Base-by-base conservation (phyloP, 768 basidiomycete species). In the Termitomyces sp. region DNA sequence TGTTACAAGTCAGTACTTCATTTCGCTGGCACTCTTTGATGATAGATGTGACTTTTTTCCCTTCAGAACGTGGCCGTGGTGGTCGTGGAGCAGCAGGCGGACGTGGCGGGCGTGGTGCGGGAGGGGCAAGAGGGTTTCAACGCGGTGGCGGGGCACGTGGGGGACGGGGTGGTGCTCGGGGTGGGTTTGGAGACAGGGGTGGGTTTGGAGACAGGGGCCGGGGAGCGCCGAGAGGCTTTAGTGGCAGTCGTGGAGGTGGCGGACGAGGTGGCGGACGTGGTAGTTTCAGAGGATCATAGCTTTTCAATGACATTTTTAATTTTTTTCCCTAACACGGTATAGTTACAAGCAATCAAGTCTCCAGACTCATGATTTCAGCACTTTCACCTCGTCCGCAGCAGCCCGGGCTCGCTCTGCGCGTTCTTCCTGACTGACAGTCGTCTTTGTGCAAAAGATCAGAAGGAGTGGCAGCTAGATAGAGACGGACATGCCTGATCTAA, bases 231-330 rank as follows among this genome's bases (percentile, higher is more conserved):
- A 55, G 61, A 13, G 65, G 72, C 28, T 68, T 71, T 24, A 59
- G 69, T 26, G 67, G 79, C 16, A 57, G 57, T 5, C 47, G 60
- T 6, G 59, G 63, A 3, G 53, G 56, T 9, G 57, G 54, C 20
- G 43, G 56, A 2, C 28, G 62, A 38, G 53, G 62, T 2, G 41
- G 57, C 18, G 48, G 55, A 28, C 55, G 62, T 0, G 54, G 63
- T 13, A 70, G 78, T n/a, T 80, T 73, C 66, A 75, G 82, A 67
- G 80, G 83, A 43, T 82, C 72, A 69, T 82, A 73, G 59, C 40
- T 35, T 14, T 51, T 13, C 13, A 44, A 36, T 55, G 26, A 55
- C n/a, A 45, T 46, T 46, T 35, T 35, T 20, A 20, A 41, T 52
- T 40, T 40, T n/a, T 13, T 28, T 26, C 18, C 5, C 11, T 22